Conservation (phyloP, 345 rosid genomes). For the Gossypium herbaceum region DNA sequence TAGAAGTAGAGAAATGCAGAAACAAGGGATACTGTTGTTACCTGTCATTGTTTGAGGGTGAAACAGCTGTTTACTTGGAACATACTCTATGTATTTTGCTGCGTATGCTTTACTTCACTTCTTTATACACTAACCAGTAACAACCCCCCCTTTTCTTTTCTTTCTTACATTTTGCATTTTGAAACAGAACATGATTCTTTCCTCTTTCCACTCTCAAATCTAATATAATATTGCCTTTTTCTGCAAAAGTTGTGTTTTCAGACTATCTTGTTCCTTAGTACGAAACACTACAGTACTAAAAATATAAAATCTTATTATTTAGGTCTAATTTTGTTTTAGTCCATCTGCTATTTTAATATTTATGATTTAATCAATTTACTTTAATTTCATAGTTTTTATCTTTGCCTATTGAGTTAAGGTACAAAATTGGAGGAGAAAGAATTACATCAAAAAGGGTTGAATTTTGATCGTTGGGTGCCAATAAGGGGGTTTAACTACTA, state of each 20-base stretch:
- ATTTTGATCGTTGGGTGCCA: too few species aligned
- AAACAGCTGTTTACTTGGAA: slow-evolving; percentile 16
- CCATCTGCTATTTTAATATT: too few species aligned
- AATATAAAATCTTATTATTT: too few species aligned
- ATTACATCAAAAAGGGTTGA: too few species aligned
- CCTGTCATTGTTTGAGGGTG: neutral
- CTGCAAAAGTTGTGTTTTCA: neutral
- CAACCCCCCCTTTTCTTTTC: neutral
- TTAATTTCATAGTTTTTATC: too few species aligned
- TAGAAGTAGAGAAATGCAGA: slow-evolving; percentile 9
- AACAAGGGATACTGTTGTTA: neutral
- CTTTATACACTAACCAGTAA: neutral
- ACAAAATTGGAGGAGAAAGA: too few species aligned
- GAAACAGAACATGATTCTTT: slow-evolving; percentile 7
- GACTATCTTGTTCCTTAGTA: too few species aligned
- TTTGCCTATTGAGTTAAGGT: too few species aligned
- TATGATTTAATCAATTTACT: too few species aligned
- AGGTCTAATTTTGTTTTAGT: too few species aligned
- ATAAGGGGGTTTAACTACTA: too few species aligned
- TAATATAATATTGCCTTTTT: neutral
- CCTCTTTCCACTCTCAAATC: neutral
- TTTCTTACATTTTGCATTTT: neutral
- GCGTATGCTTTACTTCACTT: slow-evolving; percentile 26
- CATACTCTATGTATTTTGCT: slow-evolving; percentile 22
- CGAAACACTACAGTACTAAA: neutral